Percentiles rank a stretch among this genome's conserved stretches.
These are phyloP conservation scores for Wickerhamomyces xylosicus DNA, from an alignment of 805 yeast genomes.

Conservation along the genomic window DNA sequence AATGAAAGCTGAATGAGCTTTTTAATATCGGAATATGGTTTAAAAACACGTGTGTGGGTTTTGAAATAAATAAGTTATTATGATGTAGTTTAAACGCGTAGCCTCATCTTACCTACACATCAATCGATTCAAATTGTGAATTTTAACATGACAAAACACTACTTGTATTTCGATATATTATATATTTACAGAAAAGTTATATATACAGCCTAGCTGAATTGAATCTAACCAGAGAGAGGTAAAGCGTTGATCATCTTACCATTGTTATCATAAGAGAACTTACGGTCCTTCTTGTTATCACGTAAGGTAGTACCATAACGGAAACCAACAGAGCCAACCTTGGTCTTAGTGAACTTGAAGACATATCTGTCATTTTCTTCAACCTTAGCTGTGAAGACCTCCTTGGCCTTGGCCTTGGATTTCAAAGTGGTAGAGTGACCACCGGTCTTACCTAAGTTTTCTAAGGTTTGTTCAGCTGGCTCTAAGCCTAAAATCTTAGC, in stretches of 20 bases:
- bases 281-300: slow-evolving; percentile 80
- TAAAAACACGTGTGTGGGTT: no score
- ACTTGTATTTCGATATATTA: no score
- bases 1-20: no score
- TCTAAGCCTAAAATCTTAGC: slow-evolving; percentile 74
- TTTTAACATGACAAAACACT: no score
- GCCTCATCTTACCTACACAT: no score
- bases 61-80: no score
- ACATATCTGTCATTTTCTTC: slow-evolving; percentile 42
- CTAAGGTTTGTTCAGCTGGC: slow-evolving; percentile 77
- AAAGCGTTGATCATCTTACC: slow-evolving; percentile 39
- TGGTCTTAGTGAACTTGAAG: slow-evolving; percentile 68
- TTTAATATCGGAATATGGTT: no score
- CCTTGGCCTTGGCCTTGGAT: slow-evolving; percentile 18
- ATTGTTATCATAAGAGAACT: slow-evolving; percentile 54
- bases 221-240: slow-evolving; percentile 17
- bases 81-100: no score
- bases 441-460: slow-evolving; percentile 50
- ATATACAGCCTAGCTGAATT: no score
- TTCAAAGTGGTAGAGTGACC: slow-evolving; percentile 32
- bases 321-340: slow-evolving; percentile 78
- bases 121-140: no score
- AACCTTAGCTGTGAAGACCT: slow-evolving; percentile 37
- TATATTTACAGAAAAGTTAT: not conserved
- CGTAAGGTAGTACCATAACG: slow-evolving; percentile 88